Percentiles rank a stretch among this genome's conserved stretches.
These are phyloP conservation scores for Eragrostis curvula DNA, from an alignment of 176 grass and related monocot species.

Conservation along the genomic window DNA sequence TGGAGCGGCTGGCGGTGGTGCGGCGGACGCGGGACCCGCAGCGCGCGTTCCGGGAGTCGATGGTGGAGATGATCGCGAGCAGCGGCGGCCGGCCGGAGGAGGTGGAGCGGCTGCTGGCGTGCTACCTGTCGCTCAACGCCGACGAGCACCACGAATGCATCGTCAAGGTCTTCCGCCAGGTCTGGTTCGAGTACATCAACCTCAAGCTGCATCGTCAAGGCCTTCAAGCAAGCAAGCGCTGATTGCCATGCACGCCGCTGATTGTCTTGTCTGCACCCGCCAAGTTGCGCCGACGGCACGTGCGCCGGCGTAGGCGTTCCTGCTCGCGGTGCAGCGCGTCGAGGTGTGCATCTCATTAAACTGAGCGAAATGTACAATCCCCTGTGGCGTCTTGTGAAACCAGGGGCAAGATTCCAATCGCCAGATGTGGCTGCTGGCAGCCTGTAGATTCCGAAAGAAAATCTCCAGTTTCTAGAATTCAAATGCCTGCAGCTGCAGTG, in stretches of 20 bases:
- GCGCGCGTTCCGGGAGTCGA: constrained; percentile 75
- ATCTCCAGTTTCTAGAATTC: constrained; percentile 44
- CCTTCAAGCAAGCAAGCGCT: too few species aligned
- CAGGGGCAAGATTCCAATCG: not conserved
- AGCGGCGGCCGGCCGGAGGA: constrained; percentile 58
- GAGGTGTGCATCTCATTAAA: not conserved
- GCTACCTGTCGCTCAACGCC: constrained; percentile 83
- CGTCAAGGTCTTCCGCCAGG: constrained; percentile 84
- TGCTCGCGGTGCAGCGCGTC: not conserved
- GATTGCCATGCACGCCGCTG: too few species aligned
- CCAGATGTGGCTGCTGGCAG: not conserved
- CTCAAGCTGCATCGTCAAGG: not conserved
- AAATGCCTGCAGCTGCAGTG: not conserved
- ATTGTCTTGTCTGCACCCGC: not conserved
- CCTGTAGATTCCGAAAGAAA: constrained; percentile 30
- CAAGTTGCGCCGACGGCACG: constrained; percentile 21
- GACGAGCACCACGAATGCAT: constrained; percentile 90
- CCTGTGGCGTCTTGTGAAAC: not conserved
- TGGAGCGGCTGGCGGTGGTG: constrained; percentile 76
- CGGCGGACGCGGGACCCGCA: constrained; percentile 76
- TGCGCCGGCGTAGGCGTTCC: constrained; percentile 2
- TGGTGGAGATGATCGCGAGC: constrained; percentile 80
- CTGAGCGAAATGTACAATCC: not conserved
- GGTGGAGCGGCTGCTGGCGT: constrained; percentile 82
- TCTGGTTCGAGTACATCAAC: constrained; percentile 66